These are phyloP conservation scores for Wickerhamiella azyma DNA, from an alignment of 805 yeast genomes.

Conservation along the genomic window DNA sequence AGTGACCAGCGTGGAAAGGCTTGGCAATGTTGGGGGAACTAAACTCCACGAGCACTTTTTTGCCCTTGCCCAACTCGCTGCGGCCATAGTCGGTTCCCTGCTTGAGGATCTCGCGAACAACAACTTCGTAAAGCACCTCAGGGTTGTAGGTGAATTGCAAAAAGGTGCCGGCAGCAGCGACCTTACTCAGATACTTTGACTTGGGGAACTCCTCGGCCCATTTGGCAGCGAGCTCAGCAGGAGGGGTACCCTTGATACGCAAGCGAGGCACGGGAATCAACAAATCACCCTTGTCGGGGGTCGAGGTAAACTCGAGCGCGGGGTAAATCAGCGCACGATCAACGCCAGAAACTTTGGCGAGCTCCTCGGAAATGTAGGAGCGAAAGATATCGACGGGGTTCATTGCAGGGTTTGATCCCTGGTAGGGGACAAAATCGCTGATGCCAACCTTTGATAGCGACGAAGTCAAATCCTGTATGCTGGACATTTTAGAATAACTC, in stretches of 20 bases:
- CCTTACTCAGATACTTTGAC: slow-evolving; percentile 53
- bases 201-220: slow-evolving; percentile 69
- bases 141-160: slow-evolving; percentile 77
- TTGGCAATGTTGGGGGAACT: slow-evolving; percentile 98
- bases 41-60: slow-evolving; percentile 70
- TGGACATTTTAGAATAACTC: slow-evolving; percentile 13
- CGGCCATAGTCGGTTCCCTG: slow-evolving; percentile 55
- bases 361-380: slow-evolving; percentile 72
- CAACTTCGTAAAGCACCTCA: slow-evolving; percentile 48
- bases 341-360: slow-evolving; percentile 60
- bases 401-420: slow-evolving; percentile 57
- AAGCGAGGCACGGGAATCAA: slow-evolving; percentile 84
- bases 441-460: slow-evolving; percentile 18
- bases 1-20: slow-evolving; percentile 99
- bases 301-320: slow-evolving; percentile 76
- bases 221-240: slow-evolving; percentile 57
- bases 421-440: slow-evolving; percentile 15
- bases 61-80: slow-evolving; percentile 56
- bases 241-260: slow-evolving; percentile 68
- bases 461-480: slow-evolving; percentile 13
- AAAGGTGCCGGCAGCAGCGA: slow-evolving; percentile 77
- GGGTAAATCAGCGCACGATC: slow-evolving; percentile 57
- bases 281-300: slow-evolving; percentile 84
- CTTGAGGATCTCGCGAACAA: slow-evolving; percentile 53
- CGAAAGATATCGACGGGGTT: slow-evolving; percentile 82